Conservation (phyloP, 2,329 filamentous ascomycete species). For the Rasamsonia emersonii region DNA sequence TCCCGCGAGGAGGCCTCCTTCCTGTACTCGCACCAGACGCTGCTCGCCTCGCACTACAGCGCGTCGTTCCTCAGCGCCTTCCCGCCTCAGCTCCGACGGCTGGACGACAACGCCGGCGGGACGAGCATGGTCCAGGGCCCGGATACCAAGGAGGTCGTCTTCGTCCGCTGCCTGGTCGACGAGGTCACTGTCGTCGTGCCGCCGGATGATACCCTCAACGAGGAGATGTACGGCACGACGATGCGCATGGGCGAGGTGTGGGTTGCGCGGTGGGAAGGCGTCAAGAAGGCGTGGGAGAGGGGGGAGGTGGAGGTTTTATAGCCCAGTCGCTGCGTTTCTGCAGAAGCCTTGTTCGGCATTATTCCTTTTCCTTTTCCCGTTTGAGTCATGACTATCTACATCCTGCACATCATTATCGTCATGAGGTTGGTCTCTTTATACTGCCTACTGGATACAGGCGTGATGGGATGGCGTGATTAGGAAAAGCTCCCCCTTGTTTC, state of each 20-base stretch:
- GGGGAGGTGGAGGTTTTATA: slow-evolving; percentile 38
- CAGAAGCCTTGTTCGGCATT: not conserved
- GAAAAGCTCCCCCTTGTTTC: too few relatives aligned
- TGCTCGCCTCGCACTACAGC: slow-evolving; percentile 77
- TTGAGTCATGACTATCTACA: too few relatives aligned
- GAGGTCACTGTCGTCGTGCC: slow-evolving; percentile 39
- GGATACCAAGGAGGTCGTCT: slow-evolving; percentile 74
- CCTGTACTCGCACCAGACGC: slow-evolving; percentile 71
- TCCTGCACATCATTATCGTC: too few relatives aligned
- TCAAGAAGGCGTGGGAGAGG: slow-evolving; percentile 45
- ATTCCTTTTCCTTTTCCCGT: too few relatives aligned
- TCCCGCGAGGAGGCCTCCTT: slow-evolving; percentile 73
- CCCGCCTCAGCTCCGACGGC: slow-evolving; percentile 65
- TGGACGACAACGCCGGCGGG: slow-evolving; percentile 85
- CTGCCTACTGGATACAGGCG: too few relatives aligned
- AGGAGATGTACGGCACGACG: slow-evolving; percentile 24
- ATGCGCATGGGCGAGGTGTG: slow-evolving; percentile 55
- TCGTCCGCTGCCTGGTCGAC: slow-evolving; percentile 53
- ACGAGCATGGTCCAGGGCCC: slow-evolving; percentile 88
- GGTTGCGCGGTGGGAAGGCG: slow-evolving; percentile 66
- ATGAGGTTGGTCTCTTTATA: too few relatives aligned
- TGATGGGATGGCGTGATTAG: too few relatives aligned
- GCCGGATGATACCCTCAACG: slow-evolving; percentile 20
- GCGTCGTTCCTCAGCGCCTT: slow-evolving; percentile 78
- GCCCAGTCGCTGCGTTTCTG: slow-evolving; percentile 2